These are phyloP conservation scores for Paraphoma chrysanthemicola DNA, from an alignment of 2,329 filamentous ascomycete genomes.

Conservation along the genomic window DNA sequence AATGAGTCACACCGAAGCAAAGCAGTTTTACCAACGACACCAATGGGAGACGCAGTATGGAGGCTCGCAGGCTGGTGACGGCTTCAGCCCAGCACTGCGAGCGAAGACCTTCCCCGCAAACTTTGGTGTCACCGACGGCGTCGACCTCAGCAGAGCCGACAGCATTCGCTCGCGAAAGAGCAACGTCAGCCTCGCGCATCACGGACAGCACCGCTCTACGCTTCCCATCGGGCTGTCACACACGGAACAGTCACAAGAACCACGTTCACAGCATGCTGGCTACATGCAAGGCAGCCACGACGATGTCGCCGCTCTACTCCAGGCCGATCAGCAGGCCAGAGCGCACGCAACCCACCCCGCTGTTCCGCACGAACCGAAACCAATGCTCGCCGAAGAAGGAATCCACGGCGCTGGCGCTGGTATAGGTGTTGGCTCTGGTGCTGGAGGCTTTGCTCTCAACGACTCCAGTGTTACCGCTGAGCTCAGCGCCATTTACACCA, in stretches of 20 bases:
- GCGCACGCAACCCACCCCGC: constrained; percentile 59
- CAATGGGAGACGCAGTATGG: constrained; percentile 66
- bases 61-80: constrained; percentile 49
- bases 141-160: constrained; percentile 46
- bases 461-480: constrained; percentile 85
- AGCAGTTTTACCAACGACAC: constrained; percentile 92
- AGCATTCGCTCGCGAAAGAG: constrained; percentile 54
- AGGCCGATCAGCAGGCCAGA: constrained; percentile 57
- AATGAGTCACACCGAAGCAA: constrained; percentile 92
- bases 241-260: constrained; percentile 37
- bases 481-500: constrained; percentile 83
- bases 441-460: constrained; percentile 70
- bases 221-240: constrained; percentile 39
- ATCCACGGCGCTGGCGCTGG: constrained; percentile 65
- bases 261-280: constrained; percentile 24
- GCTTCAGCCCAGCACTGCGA: constrained; percentile 51
- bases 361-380: constrained; percentile 64
- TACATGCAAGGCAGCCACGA: constrained; percentile 13
- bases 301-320: constrained; percentile 44
- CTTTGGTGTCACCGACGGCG: constrained; percentile 44
- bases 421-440: constrained; percentile 66
- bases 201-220: constrained; percentile 28
- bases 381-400: constrained; percentile 61
- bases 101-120: constrained; percentile 54
- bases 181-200: constrained; percentile 38